phyloP scores from a whole-genome alignment of 768 basidiomycete genomes.

The Leccinum disarticulatum region DNA sequence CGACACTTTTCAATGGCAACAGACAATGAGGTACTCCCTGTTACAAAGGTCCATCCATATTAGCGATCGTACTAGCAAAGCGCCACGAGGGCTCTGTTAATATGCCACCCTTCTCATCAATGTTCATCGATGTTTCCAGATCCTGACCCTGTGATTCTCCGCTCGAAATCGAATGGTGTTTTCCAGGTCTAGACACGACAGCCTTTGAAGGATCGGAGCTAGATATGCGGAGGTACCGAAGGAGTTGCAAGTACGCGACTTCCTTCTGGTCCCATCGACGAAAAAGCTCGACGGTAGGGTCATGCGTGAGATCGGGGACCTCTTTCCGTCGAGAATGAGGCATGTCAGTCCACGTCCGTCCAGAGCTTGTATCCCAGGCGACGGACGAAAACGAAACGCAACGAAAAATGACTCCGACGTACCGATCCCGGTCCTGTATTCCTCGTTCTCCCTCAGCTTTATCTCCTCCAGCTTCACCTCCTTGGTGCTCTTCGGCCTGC shows the following conservation, averaged over 20 bases:
- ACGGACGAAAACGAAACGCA: not conserved
- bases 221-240: constrained; percentile 77
- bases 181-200: constrained; percentile 61
- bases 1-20: not conserved
- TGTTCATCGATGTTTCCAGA: constrained; percentile 24
- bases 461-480: constrained; percentile 69
- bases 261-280: constrained; percentile 79
- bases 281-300: constrained; percentile 67
- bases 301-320: constrained; percentile 75
- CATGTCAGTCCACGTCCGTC: not conserved
- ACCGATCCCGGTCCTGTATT: constrained; percentile 84
- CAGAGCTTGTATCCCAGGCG: not conserved
- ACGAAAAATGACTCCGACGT: constrained; percentile 22
- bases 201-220: constrained; percentile 48
- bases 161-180: constrained; percentile 42
- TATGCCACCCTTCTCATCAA: constrained; percentile 28
- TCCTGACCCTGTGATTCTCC: constrained; percentile 13
- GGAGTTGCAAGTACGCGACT: constrained; percentile 62
- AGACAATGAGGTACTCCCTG: not conserved
- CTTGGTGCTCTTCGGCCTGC: constrained; percentile 69
- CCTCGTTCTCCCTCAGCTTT: constrained; percentile 65
- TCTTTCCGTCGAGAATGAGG: constrained; percentile 43
- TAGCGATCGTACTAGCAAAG: constrained; percentile 39
- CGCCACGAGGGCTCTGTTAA: constrained; percentile 31
- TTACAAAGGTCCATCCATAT: constrained; percentile 36